Evolutionary conservation across 2,329 filamentous ascomycete genomes (phyloP), one percentile per base, ranked within the genome.

Genomic region (Penicillium sp.): DNA sequence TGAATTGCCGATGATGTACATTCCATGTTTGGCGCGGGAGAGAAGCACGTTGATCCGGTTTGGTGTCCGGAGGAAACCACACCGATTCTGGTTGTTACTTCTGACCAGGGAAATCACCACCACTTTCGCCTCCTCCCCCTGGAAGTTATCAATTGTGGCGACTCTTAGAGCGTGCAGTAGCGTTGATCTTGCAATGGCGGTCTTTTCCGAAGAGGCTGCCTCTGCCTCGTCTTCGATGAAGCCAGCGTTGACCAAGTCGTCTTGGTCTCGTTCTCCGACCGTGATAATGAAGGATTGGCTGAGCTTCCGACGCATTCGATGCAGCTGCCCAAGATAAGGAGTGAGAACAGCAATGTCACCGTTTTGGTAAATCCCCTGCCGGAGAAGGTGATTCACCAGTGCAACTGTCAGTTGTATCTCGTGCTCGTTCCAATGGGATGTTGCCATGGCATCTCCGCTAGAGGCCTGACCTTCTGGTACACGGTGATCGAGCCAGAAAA

Each of bases 61-160:
- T 0, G 83, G 78, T 0, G 87, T 88, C 29, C 78, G 83, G 1
- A 93, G 78, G 62, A 93, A 93, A 0, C 90, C 91, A 19, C 84
- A 83, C 6, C 82, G 84, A 8, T 76, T 77, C 7, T 83, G 68
- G 0, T 73, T 64, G 66, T 93, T 93, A 75, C 89, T 91, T 46
- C 91, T 84, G 0, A 92, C 89, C 0, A 93, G 78, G 0, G 88
- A 91, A 0, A 93, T 79, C 3, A 93, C 79, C 0, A 93, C 81
- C 8, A 93, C 78, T 56, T 91, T 88, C 1, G 87, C 88, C 69
- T 93, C 90, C 70, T 93, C 90, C 0, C 90, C 91, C 67, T 93
- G 90, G 59, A 91, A 93, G 65, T 92, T 93, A 71, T 91, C 89
- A 0, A 92, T 84, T 0, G 88, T 92, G 0, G 89, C 88, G 0